phyloP scores from a whole-genome alignment of 768 basidiomycete genomes.

The Kwoniella pini region DNA sequence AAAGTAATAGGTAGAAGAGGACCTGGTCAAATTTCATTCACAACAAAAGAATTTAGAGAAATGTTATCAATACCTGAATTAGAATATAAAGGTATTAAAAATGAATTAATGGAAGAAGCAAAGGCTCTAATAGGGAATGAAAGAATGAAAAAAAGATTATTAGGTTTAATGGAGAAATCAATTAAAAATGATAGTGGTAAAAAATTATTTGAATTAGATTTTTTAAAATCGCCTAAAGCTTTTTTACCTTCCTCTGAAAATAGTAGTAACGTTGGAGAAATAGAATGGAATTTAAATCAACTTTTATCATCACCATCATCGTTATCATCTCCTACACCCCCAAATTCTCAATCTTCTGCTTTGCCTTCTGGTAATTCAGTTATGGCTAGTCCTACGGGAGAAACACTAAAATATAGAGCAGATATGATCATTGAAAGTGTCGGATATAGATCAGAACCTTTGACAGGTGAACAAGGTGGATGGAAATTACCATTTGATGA shows the following conservation, averaged over 20 bases:
- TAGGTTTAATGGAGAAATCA: slow-evolving; percentile 53
- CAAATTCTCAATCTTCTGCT: slow-evolving; percentile 16
- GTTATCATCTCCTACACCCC: slow-evolving; percentile 23
- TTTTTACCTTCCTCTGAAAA: slow-evolving; percentile 24
- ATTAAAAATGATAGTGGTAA: slow-evolving; percentile 8
- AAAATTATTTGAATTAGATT: slow-evolving; percentile 48
- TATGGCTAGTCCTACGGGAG: slow-evolving; percentile 61
- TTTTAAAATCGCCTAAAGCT: slow-evolving; percentile 46
- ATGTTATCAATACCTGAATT: slow-evolving; percentile 67
- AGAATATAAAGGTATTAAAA: slow-evolving; percentile 56
- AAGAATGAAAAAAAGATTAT: slow-evolving; percentile 54
- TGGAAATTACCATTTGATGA: slow-evolving; percentile 55
- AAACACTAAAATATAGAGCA: slow-evolving; percentile 62
- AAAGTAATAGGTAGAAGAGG: slow-evolving; percentile 83
- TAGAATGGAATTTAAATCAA: slow-evolving; percentile 50
- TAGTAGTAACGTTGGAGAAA: slow-evolving; percentile 14
- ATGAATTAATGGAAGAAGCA: slow-evolving; percentile 41
- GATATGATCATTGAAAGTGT: slow-evolving; percentile 83
- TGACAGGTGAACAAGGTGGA: slow-evolving; percentile 32
- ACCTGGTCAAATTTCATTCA: slow-evolving; percentile 84
- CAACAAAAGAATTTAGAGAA: slow-evolving; percentile 89
- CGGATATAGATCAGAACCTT: slow-evolving; percentile 75
- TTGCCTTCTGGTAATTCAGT: slow-evolving; percentile 60
- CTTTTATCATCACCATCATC: slow-evolving; percentile 30
- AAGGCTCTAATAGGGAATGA: slow-evolving; percentile 45